Evolutionary conservation across 768 basidiomycete genomes (phyloP).

Genomic region (Cystofilobasidium bisporidii): DNA sequence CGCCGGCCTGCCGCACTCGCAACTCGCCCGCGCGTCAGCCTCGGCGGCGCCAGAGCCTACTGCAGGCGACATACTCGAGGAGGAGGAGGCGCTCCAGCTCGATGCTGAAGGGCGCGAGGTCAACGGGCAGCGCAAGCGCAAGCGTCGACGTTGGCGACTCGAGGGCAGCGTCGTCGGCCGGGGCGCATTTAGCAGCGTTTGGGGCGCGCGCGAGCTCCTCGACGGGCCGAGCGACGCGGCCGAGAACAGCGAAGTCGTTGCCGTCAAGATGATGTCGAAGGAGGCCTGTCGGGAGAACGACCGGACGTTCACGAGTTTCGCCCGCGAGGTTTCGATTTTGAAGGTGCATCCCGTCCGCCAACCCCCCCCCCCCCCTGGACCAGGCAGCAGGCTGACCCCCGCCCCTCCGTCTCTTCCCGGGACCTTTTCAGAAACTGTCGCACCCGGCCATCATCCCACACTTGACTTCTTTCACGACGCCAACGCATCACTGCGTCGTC

Average conservation of each 20-base stretch:
- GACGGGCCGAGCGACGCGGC: slow-evolving; percentile 14
- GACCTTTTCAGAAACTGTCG: slow-evolving; percentile 53
- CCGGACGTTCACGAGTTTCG: slow-evolving; percentile 64
- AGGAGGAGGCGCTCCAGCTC: neutral
- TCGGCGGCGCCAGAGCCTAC: neutral
- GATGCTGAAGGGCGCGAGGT: neutral
- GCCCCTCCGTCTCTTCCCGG: too few species aligned
- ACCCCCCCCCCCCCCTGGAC: too few species aligned
- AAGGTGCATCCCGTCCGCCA: too few species aligned
- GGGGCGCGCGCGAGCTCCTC: slow-evolving; percentile 14
- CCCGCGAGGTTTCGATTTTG: slow-evolving; percentile 75
- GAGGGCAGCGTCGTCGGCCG: slow-evolving; percentile 14
- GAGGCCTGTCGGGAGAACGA: slow-evolving; percentile 51
- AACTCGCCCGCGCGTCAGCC: neutral
- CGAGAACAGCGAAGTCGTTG: slow-evolving; percentile 41
- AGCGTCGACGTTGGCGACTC: slow-evolving; percentile 12
- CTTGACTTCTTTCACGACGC: slow-evolving; percentile 59
- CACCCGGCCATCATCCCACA: slow-evolving; percentile 71
- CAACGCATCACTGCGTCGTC: slow-evolving; percentile 65
- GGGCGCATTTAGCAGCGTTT: slow-evolving; percentile 25
- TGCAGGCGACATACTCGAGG: slow-evolving; percentile 4
- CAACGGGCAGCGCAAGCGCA: slow-evolving; percentile 1
- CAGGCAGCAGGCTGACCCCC: too few species aligned
- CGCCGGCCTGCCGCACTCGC: neutral
- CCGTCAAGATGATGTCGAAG: slow-evolving; percentile 50